Conservation (phyloP, 805 yeast genomes). For the Pichia occidentalis region DNA sequence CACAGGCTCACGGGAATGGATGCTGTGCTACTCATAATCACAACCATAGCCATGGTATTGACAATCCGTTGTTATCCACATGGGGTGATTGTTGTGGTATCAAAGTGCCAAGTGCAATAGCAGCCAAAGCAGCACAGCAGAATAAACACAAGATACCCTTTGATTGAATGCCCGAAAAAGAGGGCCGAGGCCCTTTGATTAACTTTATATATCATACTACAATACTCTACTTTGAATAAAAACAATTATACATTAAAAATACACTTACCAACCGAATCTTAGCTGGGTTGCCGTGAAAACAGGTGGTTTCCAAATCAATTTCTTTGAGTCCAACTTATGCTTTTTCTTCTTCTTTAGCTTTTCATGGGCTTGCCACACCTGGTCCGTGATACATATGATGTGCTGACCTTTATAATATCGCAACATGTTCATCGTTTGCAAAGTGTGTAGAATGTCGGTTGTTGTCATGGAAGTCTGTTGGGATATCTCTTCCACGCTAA, state of each 20-base stretch:
- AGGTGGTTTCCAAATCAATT: slow-evolving; percentile 90
- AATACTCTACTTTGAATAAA: not conserved
- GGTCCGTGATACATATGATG: slow-evolving; percentile 78
- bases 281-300: slow-evolving; percentile 92
- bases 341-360: slow-evolving; percentile 57
- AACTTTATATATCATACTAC: not conserved
- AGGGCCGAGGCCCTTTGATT: not conserved
- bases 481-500: slow-evolving; percentile 80
- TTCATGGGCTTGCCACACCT: slow-evolving; percentile 69
- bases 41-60: slow-evolving; percentile 23
- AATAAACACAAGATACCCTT: slow-evolving; percentile 50
- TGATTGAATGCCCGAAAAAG: slow-evolving; percentile 41
- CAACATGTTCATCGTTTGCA: slow-evolving; percentile 84
- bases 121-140: slow-evolving; percentile 60
- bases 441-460: slow-evolving; percentile 87
- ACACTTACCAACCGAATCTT: slow-evolving; percentile 81
- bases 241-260: not conserved
- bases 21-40: slow-evolving; percentile 2
- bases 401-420: slow-evolving; percentile 95
- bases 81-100: slow-evolving; percentile 99
- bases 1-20: too few relatives aligned
- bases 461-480: slow-evolving; percentile 90
- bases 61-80: slow-evolving; percentile 37
- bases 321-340: slow-evolving; percentile 66
- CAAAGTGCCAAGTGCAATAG: slow-evolving; percentile 90